phyloP scores from a whole-genome alignment of 768 basidiomycete genomes.

The Hericium erinaceus region DNA sequence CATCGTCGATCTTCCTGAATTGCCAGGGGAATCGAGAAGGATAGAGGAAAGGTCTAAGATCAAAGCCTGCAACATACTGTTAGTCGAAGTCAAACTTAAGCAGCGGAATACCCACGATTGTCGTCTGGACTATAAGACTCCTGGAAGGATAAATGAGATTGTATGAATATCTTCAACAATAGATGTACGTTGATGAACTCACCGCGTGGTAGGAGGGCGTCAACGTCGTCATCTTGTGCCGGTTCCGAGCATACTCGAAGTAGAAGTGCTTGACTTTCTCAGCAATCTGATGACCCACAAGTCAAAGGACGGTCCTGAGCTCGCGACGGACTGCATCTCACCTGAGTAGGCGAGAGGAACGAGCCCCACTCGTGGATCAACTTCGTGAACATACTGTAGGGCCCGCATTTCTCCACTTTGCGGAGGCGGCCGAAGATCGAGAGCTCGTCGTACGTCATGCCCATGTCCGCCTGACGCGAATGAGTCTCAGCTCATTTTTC shows the following conservation, averaged over 20 bases:
- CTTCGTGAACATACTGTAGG: slow-evolving; percentile 96
- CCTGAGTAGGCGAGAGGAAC: slow-evolving; percentile 74
- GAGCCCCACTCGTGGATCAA: slow-evolving; percentile 90
- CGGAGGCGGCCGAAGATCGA: slow-evolving; percentile 88
- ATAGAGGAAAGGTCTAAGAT: slow-evolving; percentile 93
- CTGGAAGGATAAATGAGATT: slow-evolving; percentile 28
- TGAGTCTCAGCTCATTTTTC: background rate
- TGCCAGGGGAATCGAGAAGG: slow-evolving; percentile 94
- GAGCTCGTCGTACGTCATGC: slow-evolving; percentile 97
- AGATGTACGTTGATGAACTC: slow-evolving; percentile 21
- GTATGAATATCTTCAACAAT: background rate
- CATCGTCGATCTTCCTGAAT: slow-evolving; percentile 88
- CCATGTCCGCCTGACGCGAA: slow-evolving; percentile 81
- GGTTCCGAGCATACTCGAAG: slow-evolving; percentile 91
- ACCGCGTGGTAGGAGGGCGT: slow-evolving; percentile 94
- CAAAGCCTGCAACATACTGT: slow-evolving; percentile 57
- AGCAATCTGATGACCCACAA: slow-evolving; percentile 54
- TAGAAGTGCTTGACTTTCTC: slow-evolving; percentile 97
- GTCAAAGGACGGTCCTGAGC: background rate
- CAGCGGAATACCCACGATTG: slow-evolving; percentile 55
- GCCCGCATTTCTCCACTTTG: slow-evolving; percentile 95
- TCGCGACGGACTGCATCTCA: slow-evolving; percentile 18
- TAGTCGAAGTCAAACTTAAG: background rate
- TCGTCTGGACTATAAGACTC: slow-evolving; percentile 96
- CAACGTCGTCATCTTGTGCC: slow-evolving; percentile 98